Conservation (phyloP, 1,284 basidiomycete genomes). For the Austropuccinia psidii region DNA sequence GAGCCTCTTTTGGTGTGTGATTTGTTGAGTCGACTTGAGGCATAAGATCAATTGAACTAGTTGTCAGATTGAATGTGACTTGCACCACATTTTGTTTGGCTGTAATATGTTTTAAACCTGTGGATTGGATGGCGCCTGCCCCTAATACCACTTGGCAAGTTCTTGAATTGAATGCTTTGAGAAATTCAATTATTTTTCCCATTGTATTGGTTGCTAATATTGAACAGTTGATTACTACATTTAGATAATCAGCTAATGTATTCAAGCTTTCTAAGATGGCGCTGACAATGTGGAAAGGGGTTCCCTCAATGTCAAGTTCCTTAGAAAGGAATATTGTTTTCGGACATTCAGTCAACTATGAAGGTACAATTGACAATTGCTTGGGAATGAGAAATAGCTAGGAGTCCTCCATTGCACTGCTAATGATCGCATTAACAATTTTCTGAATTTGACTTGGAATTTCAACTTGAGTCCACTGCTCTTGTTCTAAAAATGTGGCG, state of each 20-base stretch:
- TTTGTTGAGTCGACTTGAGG: too few species aligned
- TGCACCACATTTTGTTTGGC: too few species aligned
- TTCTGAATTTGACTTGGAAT: conserved; percentile 62
- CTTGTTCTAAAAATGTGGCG: conserved; percentile 83
- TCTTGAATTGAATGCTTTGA: conserved; percentile 94
- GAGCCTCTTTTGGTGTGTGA: too few species aligned
- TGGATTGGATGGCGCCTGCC: conserved; percentile 94
- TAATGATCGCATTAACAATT: conserved; percentile 65
- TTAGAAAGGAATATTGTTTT: conserved; percentile 53
- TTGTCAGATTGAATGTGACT: too few species aligned
- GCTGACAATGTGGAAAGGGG: conserved; percentile 71
- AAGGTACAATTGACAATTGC: too few species aligned
- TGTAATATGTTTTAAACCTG: conserved; percentile 95
- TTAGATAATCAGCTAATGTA: conserved; percentile 75
- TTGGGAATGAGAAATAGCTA: conserved; percentile 55
- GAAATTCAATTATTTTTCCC: conserved; percentile 84
- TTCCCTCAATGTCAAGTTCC: conserved; percentile 72
- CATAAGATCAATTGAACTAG: too few species aligned
- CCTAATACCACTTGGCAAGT: conserved; percentile 97
- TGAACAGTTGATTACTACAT: conserved; percentile 76
- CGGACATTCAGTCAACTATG: conserved; percentile 36
- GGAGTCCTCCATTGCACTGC: conserved; percentile 73
- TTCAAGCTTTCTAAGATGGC: conserved; percentile 72
- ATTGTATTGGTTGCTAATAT: conserved; percentile 88
- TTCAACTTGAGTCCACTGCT: conserved; percentile 76